phyloP scores from a whole-genome alignment of 2,329 filamentous ascomycete species.

The Diaporthe sp. region DNA sequence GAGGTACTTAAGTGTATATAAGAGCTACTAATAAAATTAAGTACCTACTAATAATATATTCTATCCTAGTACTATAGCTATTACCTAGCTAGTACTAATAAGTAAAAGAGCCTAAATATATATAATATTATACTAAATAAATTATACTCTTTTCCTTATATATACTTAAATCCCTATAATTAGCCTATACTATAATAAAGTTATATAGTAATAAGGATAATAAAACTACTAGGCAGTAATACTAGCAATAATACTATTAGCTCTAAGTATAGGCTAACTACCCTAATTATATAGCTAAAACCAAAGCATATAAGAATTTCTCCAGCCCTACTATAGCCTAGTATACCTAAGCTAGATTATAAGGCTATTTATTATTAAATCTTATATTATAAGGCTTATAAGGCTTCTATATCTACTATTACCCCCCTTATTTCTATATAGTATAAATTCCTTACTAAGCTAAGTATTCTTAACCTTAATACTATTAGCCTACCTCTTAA shows the following conservation, averaged over 20 bases:
- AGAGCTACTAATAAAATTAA: too few relatives aligned
- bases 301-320: not conserved
- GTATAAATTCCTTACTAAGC: not conserved
- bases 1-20: too few relatives aligned
- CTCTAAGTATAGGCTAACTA: not conserved
- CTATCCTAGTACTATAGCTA: not conserved
- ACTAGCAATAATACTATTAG: not conserved
- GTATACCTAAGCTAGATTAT: not conserved
- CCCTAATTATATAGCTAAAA: not conserved
- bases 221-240: not conserved
- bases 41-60: too few relatives aligned
- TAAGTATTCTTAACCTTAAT: not conserved
- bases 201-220: not conserved
- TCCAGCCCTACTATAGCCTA: not conserved
- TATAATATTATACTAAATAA: not conserved
- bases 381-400: not conserved
- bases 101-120: not conserved
- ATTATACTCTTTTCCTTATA: not conserved
- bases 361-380: not conserved
- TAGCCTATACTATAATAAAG: not conserved
- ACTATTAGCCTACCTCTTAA: not conserved
- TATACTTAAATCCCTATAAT: not conserved
- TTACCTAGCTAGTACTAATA: not conserved
- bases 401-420: not conserved
- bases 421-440: not conserved